Percentiles rank a stretch among this genome's conserved stretches.
Conservation (phyloP, 108 stramenopile species). For the Fragilaria radians region DNA sequence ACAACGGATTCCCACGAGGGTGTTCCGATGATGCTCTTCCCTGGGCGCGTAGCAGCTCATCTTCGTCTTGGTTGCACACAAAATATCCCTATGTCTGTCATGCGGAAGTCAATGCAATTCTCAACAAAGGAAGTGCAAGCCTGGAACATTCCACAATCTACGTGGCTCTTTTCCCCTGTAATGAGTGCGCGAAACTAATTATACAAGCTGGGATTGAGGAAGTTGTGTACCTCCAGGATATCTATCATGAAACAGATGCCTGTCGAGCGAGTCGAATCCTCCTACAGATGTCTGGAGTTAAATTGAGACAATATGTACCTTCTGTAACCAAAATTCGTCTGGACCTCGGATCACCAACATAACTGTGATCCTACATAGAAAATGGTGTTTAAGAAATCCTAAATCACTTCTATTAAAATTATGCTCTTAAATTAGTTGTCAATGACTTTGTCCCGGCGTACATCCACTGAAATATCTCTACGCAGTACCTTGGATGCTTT, state of each 20-base stretch:
- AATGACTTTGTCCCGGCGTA: no score
- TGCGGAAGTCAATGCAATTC: slow-evolving; percentile 96
- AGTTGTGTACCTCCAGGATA: slow-evolving; percentile 92
- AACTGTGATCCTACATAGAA: no score
- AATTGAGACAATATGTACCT: slow-evolving; percentile 45
- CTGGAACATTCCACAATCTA: slow-evolving; percentile 80
- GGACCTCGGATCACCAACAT: no score
- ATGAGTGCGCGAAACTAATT: slow-evolving; percentile 96
- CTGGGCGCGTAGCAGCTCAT: slow-evolving; percentile 55
- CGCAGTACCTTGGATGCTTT: no score
- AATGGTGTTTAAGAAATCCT: no score
- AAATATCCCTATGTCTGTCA: slow-evolving; percentile 98
- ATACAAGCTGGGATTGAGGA: slow-evolving; percentile 94
- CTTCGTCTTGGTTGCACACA: slow-evolving; percentile 55
- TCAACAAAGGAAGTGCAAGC: slow-evolving; percentile 90
- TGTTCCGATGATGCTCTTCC: slow-evolving; percentile 91
- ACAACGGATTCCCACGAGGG: slow-evolving; percentile 96
- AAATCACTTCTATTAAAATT: no score
- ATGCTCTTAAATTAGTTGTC: no score
- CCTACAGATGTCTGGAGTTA: slow-evolving; percentile 84
- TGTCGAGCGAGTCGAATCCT: slow-evolving; percentile 88
- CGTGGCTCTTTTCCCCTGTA: slow-evolving; percentile 96
- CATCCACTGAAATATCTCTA: no score
- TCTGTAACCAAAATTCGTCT: neutral
- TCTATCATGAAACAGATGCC: slow-evolving; percentile 82